Evolutionary conservation across 495 filamentous ascomycete species (phyloP).

Genomic region (Podospora pseudoanserina): DNA sequence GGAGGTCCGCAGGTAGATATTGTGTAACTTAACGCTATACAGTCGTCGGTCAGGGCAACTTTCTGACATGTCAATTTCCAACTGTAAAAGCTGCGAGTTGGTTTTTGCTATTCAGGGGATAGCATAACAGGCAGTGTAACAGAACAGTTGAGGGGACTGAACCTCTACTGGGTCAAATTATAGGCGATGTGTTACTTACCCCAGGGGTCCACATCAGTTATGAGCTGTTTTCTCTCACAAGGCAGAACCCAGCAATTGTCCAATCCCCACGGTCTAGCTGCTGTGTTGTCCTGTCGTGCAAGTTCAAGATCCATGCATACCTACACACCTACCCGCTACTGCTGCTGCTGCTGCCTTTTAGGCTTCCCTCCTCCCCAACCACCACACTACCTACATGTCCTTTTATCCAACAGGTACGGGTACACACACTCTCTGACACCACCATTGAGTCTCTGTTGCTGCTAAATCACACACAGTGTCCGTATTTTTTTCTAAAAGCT

Average conservation of each 20-base stretch:
- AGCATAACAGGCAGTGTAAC: background rate
- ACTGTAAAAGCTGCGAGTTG: background rate
- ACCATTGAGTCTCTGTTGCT: background rate
- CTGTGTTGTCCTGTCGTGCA: background rate
- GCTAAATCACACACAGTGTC: background rate
- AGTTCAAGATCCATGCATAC: constrained; percentile 1
- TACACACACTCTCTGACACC: background rate
- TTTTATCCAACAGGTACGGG: background rate
- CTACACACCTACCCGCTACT: background rate
- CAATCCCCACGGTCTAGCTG: background rate
- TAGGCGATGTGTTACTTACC: no score
- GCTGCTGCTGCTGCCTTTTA: background rate
- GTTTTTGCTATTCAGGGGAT: background rate
- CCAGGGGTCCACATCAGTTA: no score
- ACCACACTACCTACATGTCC: background rate
- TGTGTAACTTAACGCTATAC: no score
- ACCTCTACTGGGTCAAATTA: no score
- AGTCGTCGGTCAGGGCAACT: no score
- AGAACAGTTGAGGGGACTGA: no score
- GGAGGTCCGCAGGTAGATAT: no score
- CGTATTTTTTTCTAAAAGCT: background rate
- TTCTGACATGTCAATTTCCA: no score
- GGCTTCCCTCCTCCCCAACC: background rate
- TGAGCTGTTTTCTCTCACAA: no score
- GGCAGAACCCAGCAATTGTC: background rate